Evolutionary conservation across 345 rosid genomes (phyloP).

Genomic region (Gynandropsis gynandra): DNA sequence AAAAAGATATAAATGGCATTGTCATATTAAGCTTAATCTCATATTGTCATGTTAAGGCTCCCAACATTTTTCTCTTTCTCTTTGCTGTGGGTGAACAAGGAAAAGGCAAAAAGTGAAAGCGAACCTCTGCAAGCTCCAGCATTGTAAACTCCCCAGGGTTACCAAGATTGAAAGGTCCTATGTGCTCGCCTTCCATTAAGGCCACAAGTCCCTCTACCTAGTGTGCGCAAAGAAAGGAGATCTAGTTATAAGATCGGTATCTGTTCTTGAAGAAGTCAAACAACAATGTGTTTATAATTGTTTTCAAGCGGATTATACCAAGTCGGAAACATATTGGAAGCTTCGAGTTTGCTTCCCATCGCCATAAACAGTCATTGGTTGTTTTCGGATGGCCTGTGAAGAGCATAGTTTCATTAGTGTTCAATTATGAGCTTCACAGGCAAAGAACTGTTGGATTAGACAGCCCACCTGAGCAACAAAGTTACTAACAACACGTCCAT

Average conservation of each 20-base stretch:
- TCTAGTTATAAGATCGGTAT: not conserved
- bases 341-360: slow-evolving; percentile 99
- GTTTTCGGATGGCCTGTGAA: slow-evolving; percentile 68
- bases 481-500: slow-evolving; percentile 99
- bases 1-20: too few relatives aligned
- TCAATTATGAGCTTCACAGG: not conserved
- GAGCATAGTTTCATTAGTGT: slow-evolving; percentile 3
- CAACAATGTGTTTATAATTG: slow-evolving; percentile 1
- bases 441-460: slow-evolving; percentile 6
- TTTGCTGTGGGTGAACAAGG: not conserved
- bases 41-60: too few relatives aligned
- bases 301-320: slow-evolving; percentile 40
- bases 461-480: slow-evolving; percentile 83
- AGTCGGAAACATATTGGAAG: slow-evolving; percentile 95
- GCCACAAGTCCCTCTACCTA: slow-evolving; percentile 94
- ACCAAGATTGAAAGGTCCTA: slow-evolving; percentile 95
- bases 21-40: too few relatives aligned
- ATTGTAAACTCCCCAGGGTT: slow-evolving; percentile 98
- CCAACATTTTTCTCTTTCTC: not conserved
- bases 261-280: slow-evolving; percentile 7
- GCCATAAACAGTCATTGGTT: slow-evolving; percentile 92
- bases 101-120: slow-evolving; percentile 16
- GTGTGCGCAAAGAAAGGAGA: slow-evolving; percentile 13
- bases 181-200: slow-evolving; percentile 83
- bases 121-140: slow-evolving; percentile 97